Base-by-base conservation (phyloP, 2,329 filamentous ascomycete species). In the Teratosphaeria viscida region DNA sequence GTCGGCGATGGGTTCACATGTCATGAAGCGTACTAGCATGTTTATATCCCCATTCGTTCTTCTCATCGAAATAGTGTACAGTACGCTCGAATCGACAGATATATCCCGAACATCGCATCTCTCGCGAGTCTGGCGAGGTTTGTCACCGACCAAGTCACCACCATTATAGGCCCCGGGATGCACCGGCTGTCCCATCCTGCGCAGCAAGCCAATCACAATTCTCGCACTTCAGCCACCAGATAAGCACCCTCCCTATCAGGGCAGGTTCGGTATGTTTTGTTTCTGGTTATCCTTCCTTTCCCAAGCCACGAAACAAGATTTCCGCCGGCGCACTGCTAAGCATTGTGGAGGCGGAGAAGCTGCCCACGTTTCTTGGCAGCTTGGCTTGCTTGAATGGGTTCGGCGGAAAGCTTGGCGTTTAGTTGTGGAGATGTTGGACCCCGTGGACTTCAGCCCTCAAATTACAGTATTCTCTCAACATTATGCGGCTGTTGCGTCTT, bases 1-100 rank as follows among this genome's bases (percentile, higher is more conserved):
- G 34, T 27, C 8, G 34, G 19, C 10, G 11, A 1, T 14, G 37
- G 55, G 37, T 26, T 57, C 10, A 12, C n/a, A 32, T 47, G 23
- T 35, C 19, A 6, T 58, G 43, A 35, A 58, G 56, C 56, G 55
- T 57, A 57, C 39, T 23, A 57, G 55, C 55, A 57, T 57, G 37
- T 43, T 37, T 16, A 16, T 37, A 35, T 49, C 55, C 34, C 23
- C 11, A 43, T 19, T 47, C 16, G 43, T 43, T 14, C 5, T 10
- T 49, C 16, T 49, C 8, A 23, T 19, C 16, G 5, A 19, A 49
- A 11, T 10, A n/a, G 43, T 19, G 2, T 49, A 49, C 16, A 19
- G n/a, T 49, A n/a, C 37, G 37, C 37, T n/a, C 12, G 12, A n/a
- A 16, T n/a, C 37, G 37, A 43, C 37, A 43, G 37, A 43, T 16